A percentile compares a stretch with the other conserved stretches of the same genome.
phyloP scores from a whole-genome alignment of 768 basidiomycete species.

The Russula emetica region DNA sequence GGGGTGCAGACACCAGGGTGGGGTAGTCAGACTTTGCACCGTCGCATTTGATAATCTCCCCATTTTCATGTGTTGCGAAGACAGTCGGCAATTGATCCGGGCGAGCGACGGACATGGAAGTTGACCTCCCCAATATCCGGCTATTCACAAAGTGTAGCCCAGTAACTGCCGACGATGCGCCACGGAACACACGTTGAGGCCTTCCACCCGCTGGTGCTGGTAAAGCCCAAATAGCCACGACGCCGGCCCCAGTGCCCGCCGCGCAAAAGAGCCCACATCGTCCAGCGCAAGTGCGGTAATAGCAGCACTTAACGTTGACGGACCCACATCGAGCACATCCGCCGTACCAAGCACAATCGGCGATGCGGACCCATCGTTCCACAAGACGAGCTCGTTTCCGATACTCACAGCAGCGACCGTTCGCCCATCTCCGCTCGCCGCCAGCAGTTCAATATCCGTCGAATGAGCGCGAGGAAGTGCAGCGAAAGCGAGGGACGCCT shows the following conservation, averaged over 20 bases:
- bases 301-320: conserved; percentile 45
- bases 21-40: conserved; percentile 33
- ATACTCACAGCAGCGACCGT: conserved; percentile 67
- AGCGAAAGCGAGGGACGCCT: conserved; percentile 48
- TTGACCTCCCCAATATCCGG: conserved; percentile 24
- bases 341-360: conserved; percentile 49
- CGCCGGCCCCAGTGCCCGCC: conserved; percentile 65
- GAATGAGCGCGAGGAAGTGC: conserved; percentile 77
- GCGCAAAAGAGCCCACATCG: conserved; percentile 57
- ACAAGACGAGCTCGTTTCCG: conserved; percentile 72
- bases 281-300: conserved; percentile 63
- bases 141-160: conserved; percentile 46
- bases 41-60: conserved; percentile 53
- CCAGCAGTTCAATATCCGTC: conserved; percentile 79
- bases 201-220: conserved; percentile 36
- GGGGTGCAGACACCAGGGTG: conserved; percentile 44
- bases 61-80: conserved; percentile 49
- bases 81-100: conserved; percentile 27
- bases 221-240: conserved; percentile 61
- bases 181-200: conserved; percentile 42
- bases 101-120: conserved; percentile 26
- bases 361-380: conserved; percentile 47
- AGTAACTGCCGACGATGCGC: conserved; percentile 45
- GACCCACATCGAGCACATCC: conserved; percentile 47
- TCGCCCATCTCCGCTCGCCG: conserved; percentile 62